A percentile compares a stretch with the other conserved stretches of the same genome.
These are phyloP conservation scores for Irpex rosettiformis DNA, from an alignment of 1,284 basidiomycete genomes.

Conservation along the genomic window DNA sequence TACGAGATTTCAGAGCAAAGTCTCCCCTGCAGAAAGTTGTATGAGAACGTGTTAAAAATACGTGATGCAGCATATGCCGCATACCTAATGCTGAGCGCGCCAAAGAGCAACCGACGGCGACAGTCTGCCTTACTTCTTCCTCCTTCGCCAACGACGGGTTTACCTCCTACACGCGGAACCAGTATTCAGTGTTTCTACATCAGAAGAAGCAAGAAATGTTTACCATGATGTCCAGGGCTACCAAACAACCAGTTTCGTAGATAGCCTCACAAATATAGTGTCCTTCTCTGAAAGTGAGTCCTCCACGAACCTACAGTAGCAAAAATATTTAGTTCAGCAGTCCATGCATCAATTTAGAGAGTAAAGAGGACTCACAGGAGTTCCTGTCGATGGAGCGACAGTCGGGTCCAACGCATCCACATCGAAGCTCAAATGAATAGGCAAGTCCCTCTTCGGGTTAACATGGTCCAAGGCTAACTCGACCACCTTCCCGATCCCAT, in stretches of 20 bases:
- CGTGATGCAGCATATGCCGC: too few relatives aligned
- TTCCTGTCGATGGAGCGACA: conserved; percentile 95
- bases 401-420: conserved; percentile 93
- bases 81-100: conserved; percentile 87
- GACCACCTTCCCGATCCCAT: conserved; percentile 93
- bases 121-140: conserved; percentile 79
- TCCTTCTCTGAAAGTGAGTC: conserved; percentile 95
- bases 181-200: conserved; percentile 2
- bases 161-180: conserved; percentile 68
- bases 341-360: neutral
- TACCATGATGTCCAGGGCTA: conserved; percentile 91
- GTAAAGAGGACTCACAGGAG: conserved; percentile 62
- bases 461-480: conserved; percentile 96
- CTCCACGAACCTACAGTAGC: conserved; percentile 76
- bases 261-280: conserved; percentile 97
- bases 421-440: conserved; percentile 96
- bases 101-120: conserved; percentile 92
- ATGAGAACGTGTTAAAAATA: neutral
- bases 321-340: neutral
- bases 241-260: conserved; percentile 89
- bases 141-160: conserved; percentile 86
- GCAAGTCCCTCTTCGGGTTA: conserved; percentile 79
- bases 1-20: conserved; percentile 9
- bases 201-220: conserved; percentile 18
- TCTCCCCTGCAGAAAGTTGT: conserved; percentile 10